phyloP scores from a whole-genome alignment of 371 early-diverging fungal species.

The Lichtheimia ramosa region DNA sequence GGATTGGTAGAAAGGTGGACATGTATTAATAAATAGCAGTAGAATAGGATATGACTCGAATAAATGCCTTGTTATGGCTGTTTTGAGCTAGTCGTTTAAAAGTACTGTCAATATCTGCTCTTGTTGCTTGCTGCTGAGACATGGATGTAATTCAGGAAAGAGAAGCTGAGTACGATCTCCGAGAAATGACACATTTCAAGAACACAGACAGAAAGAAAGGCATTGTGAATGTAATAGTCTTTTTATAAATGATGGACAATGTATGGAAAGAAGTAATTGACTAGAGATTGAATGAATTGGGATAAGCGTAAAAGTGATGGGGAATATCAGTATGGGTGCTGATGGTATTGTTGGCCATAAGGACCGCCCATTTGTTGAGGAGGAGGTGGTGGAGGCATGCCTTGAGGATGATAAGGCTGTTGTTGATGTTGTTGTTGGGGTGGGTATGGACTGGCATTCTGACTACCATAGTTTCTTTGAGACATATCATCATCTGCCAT shows the following conservation, averaged over 20 bases:
- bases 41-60: no score
- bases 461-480: conserved; percentile 11
- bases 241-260: no score
- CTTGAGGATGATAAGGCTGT: conserved; percentile 16
- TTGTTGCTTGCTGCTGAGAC: conserved; percentile 54
- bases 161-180: no score
- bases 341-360: conserved; percentile 24
- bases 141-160: conserved; percentile 6
- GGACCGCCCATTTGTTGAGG: conserved; percentile 14
- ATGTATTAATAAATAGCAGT: background rate
- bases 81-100: conserved; percentile 71
- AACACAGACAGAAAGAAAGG: no score
- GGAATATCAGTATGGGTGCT: conserved; percentile 11
- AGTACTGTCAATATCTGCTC: conserved; percentile 57
- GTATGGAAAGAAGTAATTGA: background rate
- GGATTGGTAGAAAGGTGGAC: background rate
- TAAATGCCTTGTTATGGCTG: conserved; percentile 69
- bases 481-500: conserved; percentile 45
- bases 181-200: no score
- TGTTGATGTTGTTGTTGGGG: conserved; percentile 18
- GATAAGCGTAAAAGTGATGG: no score
- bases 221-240: no score
- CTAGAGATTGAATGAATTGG: background rate
- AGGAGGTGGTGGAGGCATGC: conserved; percentile 13
- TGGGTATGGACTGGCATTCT: background rate